A percentile compares a stretch with the other conserved stretches of the same genome.
These are phyloP conservation scores for Podospora anserina DNA, from an alignment of 495 filamentous ascomycete genomes.

Conservation along the genomic window DNA sequence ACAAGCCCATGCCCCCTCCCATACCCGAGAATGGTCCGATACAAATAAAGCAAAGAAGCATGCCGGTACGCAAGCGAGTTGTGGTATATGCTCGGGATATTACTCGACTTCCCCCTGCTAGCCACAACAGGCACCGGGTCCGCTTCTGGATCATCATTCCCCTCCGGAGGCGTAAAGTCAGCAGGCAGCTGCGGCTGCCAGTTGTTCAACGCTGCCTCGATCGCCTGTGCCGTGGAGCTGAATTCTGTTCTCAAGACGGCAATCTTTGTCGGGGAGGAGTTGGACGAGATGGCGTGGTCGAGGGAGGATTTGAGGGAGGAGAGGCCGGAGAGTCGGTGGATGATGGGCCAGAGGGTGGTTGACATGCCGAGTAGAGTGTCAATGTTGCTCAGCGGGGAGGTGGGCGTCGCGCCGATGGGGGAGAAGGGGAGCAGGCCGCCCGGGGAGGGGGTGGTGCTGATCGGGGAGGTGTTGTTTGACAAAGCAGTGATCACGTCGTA, in stretches of 20 bases:
- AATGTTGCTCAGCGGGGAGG: slow-evolving; percentile 48
- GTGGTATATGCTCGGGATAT: slow-evolving; percentile 51
- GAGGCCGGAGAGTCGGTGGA: slow-evolving; percentile 58
- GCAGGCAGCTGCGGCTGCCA: slow-evolving; percentile 51
- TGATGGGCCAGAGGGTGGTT: slow-evolving; percentile 61
- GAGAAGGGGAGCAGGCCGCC: slow-evolving; percentile 44
- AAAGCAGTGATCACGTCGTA: slow-evolving; percentile 63
- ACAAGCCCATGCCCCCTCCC: slow-evolving; percentile 45
- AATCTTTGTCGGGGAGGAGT: slow-evolving; percentile 43
- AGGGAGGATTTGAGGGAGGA: slow-evolving; percentile 51
- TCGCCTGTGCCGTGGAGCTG: slow-evolving; percentile 51
- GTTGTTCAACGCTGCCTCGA: slow-evolving; percentile 53
- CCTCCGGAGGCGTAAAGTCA: slow-evolving; percentile 11
- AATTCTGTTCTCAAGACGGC: slow-evolving; percentile 54
- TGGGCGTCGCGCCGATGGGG: slow-evolving; percentile 43
- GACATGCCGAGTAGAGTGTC: slow-evolving; percentile 62
- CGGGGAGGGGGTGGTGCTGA: slow-evolving; percentile 49
- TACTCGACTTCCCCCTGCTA: background rate
- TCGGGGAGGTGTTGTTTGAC: slow-evolving; percentile 57
- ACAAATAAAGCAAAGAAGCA: slow-evolving; percentile 58
- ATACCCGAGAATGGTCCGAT: slow-evolving; percentile 51
- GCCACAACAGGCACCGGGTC: slow-evolving; percentile 6
- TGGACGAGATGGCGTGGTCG: slow-evolving; percentile 40
- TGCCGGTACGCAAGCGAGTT: slow-evolving; percentile 63
- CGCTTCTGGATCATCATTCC: background rate